Evolutionary conservation across 192 early-diverging fungal species (phyloP).

Genomic region (Umbelopsis isabellina): DNA sequence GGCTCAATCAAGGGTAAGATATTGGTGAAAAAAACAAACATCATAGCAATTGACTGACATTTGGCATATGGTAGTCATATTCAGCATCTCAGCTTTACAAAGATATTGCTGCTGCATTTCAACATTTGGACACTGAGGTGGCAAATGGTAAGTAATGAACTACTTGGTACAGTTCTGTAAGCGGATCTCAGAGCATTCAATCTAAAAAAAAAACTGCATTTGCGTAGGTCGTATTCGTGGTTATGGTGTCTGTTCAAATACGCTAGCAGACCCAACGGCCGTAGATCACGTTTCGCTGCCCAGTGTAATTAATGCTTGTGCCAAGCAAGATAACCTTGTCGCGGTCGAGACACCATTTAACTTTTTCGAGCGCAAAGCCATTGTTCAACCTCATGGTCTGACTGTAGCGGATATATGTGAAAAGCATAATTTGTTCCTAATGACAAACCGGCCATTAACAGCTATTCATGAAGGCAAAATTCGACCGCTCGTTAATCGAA

Average conservation of each 20-base stretch:
- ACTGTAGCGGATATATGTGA: slow-evolving; percentile 35
- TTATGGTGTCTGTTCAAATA: slow-evolving; percentile 75
- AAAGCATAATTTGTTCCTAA: slow-evolving; percentile 57
- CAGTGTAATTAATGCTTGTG: slow-evolving; percentile 45
- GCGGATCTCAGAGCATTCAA: background rate
- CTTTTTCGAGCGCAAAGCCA: slow-evolving; percentile 68
- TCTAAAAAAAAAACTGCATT: background rate
- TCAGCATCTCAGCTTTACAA: slow-evolving; percentile 52
- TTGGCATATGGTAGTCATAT: slow-evolving; percentile 16
- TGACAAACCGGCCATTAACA: slow-evolving; percentile 75
- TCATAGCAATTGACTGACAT: background rate
- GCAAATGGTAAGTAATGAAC: slow-evolving; percentile 26
- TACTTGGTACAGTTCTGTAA: background rate
- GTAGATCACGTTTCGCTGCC: slow-evolving; percentile 65
- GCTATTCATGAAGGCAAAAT: slow-evolving; percentile 61
- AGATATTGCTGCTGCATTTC: slow-evolving; percentile 57
- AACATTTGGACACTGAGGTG: slow-evolving; percentile 69
- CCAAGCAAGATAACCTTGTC: slow-evolving; percentile 52
- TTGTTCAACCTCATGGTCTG: slow-evolving; percentile 32
- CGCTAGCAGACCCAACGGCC: slow-evolving; percentile 55
- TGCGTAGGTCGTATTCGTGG: slow-evolving; percentile 56
- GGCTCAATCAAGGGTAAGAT: slow-evolving; percentile 43
- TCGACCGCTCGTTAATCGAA: slow-evolving; percentile 55
- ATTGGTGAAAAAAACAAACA: background rate
- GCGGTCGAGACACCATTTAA: slow-evolving; percentile 76